phyloP scores from a whole-genome alignment of 2,329 filamentous ascomycete species.

The Neonectria sp. region DNA sequence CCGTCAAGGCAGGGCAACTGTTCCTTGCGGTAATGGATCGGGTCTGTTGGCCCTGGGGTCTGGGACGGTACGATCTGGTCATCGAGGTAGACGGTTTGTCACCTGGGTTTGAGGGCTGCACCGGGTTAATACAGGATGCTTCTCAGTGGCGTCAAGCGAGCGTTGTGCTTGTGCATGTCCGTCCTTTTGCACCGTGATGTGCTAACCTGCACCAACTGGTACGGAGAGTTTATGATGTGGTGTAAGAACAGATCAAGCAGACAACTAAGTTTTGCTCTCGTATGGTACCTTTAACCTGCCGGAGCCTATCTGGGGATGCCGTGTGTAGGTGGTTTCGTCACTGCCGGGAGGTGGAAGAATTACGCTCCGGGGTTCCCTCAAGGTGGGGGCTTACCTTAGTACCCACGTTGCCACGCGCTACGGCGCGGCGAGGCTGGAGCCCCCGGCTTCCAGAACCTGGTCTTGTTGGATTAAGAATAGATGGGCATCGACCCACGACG shows the following conservation, averaged over 20 bases:
- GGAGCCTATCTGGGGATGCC: neutral
- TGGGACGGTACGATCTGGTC: conserved; percentile 51
- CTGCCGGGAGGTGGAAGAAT: conserved; percentile 33
- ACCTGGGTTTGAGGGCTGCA: conserved; percentile 43
- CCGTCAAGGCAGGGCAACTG: conserved; percentile 49
- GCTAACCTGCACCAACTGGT: neutral
- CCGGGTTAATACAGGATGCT: conserved; percentile 47
- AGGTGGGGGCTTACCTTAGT: conserved; percentile 25
- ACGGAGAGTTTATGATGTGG: neutral
- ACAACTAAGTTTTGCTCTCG: neutral
- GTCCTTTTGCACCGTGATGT: conserved; percentile 10
- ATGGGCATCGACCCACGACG: conserved; percentile 39
- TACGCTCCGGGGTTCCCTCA: conserved; percentile 54
- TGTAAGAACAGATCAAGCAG: neutral
- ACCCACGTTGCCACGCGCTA: conserved; percentile 3
- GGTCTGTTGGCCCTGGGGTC: conserved; percentile 47
- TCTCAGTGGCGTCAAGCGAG: conserved; percentile 38
- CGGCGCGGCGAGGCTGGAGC: conserved; percentile 22
- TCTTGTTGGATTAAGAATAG: conserved; percentile 32
- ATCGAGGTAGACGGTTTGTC: conserved; percentile 46
- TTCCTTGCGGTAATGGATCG: conserved; percentile 51
- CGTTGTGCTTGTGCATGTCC: conserved; percentile 19
- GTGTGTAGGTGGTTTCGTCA: neutral
- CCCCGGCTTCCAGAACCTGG: conserved; percentile 29
- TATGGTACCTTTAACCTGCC: neutral